These are phyloP conservation scores for Xylariomycetidae sp. DNA, from an alignment of 2,329 filamentous ascomycete genomes.

Conservation along the genomic window DNA sequence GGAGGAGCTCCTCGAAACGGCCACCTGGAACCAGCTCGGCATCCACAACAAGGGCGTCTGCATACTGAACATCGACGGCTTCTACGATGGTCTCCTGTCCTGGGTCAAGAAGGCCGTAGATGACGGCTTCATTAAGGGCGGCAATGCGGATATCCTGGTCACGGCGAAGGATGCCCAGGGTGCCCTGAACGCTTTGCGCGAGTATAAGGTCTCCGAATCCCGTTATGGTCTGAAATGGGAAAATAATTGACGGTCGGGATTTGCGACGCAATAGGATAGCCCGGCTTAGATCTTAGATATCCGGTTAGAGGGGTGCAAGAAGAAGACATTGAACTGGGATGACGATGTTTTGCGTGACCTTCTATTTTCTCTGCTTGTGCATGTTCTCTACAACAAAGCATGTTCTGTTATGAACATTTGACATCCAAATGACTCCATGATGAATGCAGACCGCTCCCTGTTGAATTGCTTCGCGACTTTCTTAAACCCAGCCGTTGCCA, in stretches of 20 bases:
- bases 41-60: slow-evolving; percentile 81
- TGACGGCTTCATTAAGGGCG: slow-evolving; percentile 69
- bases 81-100: slow-evolving; percentile 80
- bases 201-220: slow-evolving; percentile 72
- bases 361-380: no score
- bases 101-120: slow-evolving; percentile 76
- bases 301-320: not conserved
- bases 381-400: no score
- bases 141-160: slow-evolving; percentile 71
- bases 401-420: no score
- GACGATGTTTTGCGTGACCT: no score
- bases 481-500: no score
- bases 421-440: no score
- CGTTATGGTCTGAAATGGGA: slow-evolving; percentile 80
- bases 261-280: slow-evolving; percentile 19
- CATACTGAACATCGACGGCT: slow-evolving; percentile 81
- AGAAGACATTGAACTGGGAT: no score
- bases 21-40: slow-evolving; percentile 93
- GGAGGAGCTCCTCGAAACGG: slow-evolving; percentile 89
- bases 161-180: slow-evolving; percentile 70
- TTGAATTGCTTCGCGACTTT: no score
- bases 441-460: no score
- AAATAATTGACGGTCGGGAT: no score
- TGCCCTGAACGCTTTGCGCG: slow-evolving; percentile 63
- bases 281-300: not conserved